These are phyloP conservation scores for Ottelia alismoides DNA, from an alignment of 106 monocot genomes.

Conservation along the genomic window DNA sequence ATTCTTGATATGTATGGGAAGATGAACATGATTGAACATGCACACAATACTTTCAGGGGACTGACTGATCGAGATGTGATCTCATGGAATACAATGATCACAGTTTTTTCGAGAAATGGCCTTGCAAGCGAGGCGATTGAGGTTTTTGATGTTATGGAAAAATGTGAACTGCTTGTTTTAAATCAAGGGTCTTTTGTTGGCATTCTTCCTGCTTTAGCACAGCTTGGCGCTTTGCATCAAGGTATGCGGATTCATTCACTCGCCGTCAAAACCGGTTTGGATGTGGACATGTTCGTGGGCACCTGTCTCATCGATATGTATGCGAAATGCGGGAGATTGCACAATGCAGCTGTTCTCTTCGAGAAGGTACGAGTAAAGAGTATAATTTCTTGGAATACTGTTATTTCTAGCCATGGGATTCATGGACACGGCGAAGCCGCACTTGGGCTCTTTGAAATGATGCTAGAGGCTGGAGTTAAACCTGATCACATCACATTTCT, in stretches of 20 bases:
- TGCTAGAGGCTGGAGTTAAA: conserved; percentile 38
- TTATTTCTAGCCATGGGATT: conserved; percentile 43
- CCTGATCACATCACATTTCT: conserved; percentile 66
- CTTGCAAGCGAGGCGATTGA: conserved; percentile 42
- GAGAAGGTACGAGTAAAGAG: conserved; percentile 25
- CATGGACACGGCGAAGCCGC: conserved; percentile 36
- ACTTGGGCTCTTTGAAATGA: conserved; percentile 19
- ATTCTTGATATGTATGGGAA: conserved; percentile 48
- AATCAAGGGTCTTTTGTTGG: conserved; percentile 42
- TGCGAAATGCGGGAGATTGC: conserved; percentile 64
- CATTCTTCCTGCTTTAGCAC: conserved; percentile 42
- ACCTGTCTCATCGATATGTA: conserved; percentile 84
- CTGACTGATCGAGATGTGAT: conserved; percentile 31
- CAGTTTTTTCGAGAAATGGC: conserved; percentile 43
- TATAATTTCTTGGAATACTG: conserved; percentile 55
- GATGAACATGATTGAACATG: conserved; percentile 15
- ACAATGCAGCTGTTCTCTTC: conserved; percentile 44
- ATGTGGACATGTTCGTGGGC: conserved; percentile 43
- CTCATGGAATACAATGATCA: conserved; percentile 53
- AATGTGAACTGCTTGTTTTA: conserved; percentile 10
- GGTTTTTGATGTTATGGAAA: conserved; percentile 21
- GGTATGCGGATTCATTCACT: conserved; percentile 56
- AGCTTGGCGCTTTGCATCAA: conserved; percentile 51
- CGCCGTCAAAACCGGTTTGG: conserved; percentile 28
- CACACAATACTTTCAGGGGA: conserved; percentile 16